Conservation (phyloP, 768 basidiomycete species). For the Neoboletus magnificus region DNA sequence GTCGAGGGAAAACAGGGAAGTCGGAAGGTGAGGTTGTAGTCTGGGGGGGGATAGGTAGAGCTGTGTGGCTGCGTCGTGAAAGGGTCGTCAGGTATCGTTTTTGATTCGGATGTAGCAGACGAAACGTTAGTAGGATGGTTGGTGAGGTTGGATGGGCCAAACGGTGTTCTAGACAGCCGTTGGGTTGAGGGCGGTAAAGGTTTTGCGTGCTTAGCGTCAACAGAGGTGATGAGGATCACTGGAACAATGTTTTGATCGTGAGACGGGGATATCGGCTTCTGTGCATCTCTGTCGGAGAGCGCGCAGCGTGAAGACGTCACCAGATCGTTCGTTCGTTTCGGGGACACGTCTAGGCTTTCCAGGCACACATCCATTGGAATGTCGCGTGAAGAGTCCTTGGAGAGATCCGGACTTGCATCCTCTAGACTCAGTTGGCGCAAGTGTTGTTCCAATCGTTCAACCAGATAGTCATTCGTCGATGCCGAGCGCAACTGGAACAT, state of each 20-base stretch:
- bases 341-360: neutral
- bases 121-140: conserved; percentile 7
- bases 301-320: neutral
- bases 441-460: conserved; percentile 19
- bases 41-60: neutral
- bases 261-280: neutral
- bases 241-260: conserved; percentile 12
- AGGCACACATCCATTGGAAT: conserved; percentile 3
- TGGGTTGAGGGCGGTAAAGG: conserved; percentile 14
- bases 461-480: conserved; percentile 14
- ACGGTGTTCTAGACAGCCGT: conserved; percentile 11
- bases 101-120: neutral
- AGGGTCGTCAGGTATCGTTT: conserved; percentile 10
- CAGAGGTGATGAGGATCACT: conserved; percentile 25
- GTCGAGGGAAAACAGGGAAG: conserved; percentile 11
- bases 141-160: conserved; percentile 8
- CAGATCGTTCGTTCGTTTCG: neutral
- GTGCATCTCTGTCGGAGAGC: neutral
- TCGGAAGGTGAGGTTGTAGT: conserved; percentile 8
- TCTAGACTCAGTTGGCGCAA: conserved; percentile 18
- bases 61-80: conserved; percentile 4
- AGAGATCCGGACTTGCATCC: conserved; percentile 10
- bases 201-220: conserved; percentile 22
- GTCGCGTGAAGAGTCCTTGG: neutral
- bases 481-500: conserved; percentile 21